Percentiles rank a stretch among this genome's conserved stretches.
phyloP scores from a whole-genome alignment of 2,329 filamentous ascomycete species.

The Colletotrichum chlorophyti region DNA sequence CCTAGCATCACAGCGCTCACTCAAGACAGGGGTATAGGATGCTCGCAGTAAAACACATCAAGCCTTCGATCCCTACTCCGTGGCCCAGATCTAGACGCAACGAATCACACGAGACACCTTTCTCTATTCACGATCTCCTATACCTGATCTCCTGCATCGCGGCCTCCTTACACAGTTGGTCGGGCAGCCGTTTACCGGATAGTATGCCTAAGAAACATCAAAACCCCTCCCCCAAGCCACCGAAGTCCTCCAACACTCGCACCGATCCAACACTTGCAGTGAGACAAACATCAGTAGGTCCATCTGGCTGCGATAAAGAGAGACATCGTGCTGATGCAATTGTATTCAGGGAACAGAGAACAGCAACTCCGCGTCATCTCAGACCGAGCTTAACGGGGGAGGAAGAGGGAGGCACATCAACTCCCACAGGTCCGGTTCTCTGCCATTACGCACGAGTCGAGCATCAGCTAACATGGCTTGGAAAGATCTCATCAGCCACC shows the following conservation, averaged over 20 bases:
- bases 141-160: background rate
- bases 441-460: background rate
- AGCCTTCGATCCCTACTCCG: background rate
- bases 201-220: conserved; percentile 18
- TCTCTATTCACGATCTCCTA: background rate
- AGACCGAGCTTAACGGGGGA: background rate
- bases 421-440: background rate
- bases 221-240: conserved; percentile 8
- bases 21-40: conserved; percentile 11
- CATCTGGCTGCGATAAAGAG: background rate
- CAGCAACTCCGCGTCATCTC: background rate
- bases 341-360: background rate
- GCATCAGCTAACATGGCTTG: background rate
- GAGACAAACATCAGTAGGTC: conserved; percentile 12
- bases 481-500: background rate
- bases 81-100: background rate
- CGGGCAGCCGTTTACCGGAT: conserved; percentile 7
- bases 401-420: background rate
- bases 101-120: background rate
- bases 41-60: background rate
- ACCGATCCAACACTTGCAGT: conserved; percentile 7
- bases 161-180: background rate
- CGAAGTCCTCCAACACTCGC: conserved; percentile 14
- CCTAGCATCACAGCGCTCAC: too few relatives aligned
- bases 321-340: too few relatives aligned